Conservation (phyloP, 352 stramenopile species). For the Halophytophthora batemanensis region DNA sequence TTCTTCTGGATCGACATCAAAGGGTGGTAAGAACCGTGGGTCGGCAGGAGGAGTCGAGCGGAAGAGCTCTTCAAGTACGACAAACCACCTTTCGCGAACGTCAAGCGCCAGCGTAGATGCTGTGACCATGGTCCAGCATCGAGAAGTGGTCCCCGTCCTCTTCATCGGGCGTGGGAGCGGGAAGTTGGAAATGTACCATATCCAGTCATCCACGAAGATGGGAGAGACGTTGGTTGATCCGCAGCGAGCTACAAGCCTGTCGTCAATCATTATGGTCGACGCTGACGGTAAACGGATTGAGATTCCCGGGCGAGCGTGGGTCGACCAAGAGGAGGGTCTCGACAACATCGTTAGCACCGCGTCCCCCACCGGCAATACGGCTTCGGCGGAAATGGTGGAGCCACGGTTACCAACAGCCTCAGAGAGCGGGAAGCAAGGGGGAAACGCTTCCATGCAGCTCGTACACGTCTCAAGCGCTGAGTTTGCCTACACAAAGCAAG, state of each 20-base stretch:
- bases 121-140: slow-evolving; percentile 31
- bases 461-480: slow-evolving; percentile 11
- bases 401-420: slow-evolving; percentile 4
- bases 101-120: slow-evolving; percentile 5
- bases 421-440: background rate
- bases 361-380: slow-evolving; percentile 4
- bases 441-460: background rate
- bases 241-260: slow-evolving; percentile 35
- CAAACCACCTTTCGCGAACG: background rate
- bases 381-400: slow-evolving; percentile 10
- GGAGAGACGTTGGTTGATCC: slow-evolving; percentile 54
- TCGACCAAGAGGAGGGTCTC: slow-evolving; percentile 4
- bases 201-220: slow-evolving; percentile 66
- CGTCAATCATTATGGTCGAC: slow-evolving; percentile 65
- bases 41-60: background rate
- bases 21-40: slow-evolving; percentile 4
- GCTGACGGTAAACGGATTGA: slow-evolving; percentile 38
- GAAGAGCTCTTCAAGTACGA: slow-evolving; percentile 14
- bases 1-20: slow-evolving; percentile 6
- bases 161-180: slow-evolving; percentile 69
- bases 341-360: background rate
- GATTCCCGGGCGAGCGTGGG: slow-evolving; percentile 40
- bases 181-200: slow-evolving; percentile 73
- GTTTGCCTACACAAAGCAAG: slow-evolving; percentile 29
- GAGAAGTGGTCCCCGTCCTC: slow-evolving; percentile 54